Conservation (phyloP, 352 stramenopile genomes). For the Pythium rhizo-oryzae region DNA sequence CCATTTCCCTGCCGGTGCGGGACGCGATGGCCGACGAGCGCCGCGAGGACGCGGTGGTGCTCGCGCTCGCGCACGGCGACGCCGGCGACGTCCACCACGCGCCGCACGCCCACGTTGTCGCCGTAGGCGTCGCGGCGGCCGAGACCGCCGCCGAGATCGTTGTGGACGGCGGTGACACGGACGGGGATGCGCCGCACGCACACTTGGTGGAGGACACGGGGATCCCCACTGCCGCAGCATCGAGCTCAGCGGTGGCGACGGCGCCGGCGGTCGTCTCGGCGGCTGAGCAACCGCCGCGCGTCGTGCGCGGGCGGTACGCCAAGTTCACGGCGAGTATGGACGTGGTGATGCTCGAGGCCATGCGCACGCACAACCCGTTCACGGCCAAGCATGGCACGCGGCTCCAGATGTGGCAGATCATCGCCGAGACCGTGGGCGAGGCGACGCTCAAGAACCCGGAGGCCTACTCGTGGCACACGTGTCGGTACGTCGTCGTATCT, state of each 20-base stretch:
- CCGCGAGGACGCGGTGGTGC: not conserved
- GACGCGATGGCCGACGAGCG: slow-evolving; percentile 11
- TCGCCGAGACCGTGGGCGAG: slow-evolving; percentile 64
- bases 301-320: slow-evolving; percentile 66
- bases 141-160: slow-evolving; percentile 3
- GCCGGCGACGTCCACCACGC: not conserved
- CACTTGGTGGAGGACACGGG: not conserved
- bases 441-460: slow-evolving; percentile 65
- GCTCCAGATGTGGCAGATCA: slow-evolving; percentile 80
- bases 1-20: slow-evolving; percentile 7
- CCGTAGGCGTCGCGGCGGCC: not conserved
- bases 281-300: slow-evolving; percentile 26
- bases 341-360: slow-evolving; percentile 70
- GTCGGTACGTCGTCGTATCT: slow-evolving; percentile 41
- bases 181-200: not conserved
- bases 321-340: slow-evolving; percentile 85
- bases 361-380: slow-evolving; percentile 77
- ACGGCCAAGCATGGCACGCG: slow-evolving; percentile 82
- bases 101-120: not conserved
- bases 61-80: not conserved
- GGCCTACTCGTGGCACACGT: slow-evolving; percentile 85
- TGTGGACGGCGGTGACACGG: slow-evolving; percentile 11
- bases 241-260: not conserved
- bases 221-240: not conserved
- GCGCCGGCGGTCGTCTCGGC: no score